Conservation (phyloP, 106 monocot genomes). For the Apostasia ramifera region DNA sequence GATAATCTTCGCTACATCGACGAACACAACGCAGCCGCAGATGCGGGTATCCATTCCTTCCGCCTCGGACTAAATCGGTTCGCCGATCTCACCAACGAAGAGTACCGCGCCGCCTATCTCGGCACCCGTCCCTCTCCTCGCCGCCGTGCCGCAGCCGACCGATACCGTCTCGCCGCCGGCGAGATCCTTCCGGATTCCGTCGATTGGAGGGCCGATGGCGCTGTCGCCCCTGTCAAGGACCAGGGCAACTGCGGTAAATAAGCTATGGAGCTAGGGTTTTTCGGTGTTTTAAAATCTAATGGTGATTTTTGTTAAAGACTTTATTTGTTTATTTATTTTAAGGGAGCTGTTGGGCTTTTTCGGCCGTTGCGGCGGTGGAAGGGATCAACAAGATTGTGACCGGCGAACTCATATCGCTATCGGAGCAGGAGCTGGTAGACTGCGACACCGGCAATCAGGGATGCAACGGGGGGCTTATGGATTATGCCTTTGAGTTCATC, state of each 20-base stretch:
- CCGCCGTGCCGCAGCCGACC: conserved; percentile 11
- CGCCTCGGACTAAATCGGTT: conserved; percentile 67
- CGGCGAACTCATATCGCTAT: conserved; percentile 37
- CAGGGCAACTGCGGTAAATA: conserved; percentile 72
- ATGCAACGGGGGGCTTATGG: conserved; percentile 78
- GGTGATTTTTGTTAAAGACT: no score
- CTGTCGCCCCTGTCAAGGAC: conserved; percentile 61
- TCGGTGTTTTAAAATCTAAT: no score
- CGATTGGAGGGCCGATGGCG: conserved; percentile 77
- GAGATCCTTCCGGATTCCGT: conserved; percentile 56
- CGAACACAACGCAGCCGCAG: conserved; percentile 63
- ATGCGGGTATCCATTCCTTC: conserved; percentile 36
- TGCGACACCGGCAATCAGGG: conserved; percentile 60
- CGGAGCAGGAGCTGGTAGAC: conserved; percentile 71
- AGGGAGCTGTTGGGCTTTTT: conserved; percentile 88
- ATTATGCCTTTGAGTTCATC: conserved; percentile 66
- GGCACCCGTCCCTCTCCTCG: conserved; percentile 15
- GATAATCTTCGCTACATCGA: conserved; percentile 74
- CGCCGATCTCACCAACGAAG: conserved; percentile 89
- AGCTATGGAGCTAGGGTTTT: no score
- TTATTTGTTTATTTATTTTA: background rate
- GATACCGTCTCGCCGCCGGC: conserved; percentile 31
- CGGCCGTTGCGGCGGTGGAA: conserved; percentile 57
- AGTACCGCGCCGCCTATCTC: conserved; percentile 50
- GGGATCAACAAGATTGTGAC: conserved; percentile 67